Base-by-base conservation (phyloP, 345 rosid species). In the Cochlearia excelsa region DNA sequence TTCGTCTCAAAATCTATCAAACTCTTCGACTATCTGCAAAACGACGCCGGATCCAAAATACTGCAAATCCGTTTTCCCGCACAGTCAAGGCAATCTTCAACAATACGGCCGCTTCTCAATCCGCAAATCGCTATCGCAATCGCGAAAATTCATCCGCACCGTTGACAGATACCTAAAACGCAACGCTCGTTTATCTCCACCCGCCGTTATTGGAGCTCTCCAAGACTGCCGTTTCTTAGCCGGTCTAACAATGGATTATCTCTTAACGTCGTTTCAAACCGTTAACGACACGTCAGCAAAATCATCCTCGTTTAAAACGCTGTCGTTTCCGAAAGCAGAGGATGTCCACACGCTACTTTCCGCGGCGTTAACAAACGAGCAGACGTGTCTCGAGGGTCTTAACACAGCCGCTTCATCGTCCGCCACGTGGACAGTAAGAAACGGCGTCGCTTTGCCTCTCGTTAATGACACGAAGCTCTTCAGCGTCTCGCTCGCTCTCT, bases 401-500 rank as follows among this genome's bases (percentile, higher is more conserved):
- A 74, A 76, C 46, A 59, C 66, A 8, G 69, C 85, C 0, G 74
- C 87, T 45, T 46, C 67, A 1, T 54, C 65, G 4, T 56, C 74
- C 54, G 75, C 80, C 31, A 72, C 81, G 45, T 78, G 81, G 89
- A 74, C 81, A 3, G 66, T 81, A 0, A 66, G 51, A 59, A 72
- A 77, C 44, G 88, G 81, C 6, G 50, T 91, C 1, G 67, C 82
- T 0, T 54, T 40, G 30, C 83, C 90, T 59, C 63, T 88, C 7
- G 77, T 76, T 0, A 83, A 80, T 11, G 95, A 91, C 68, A 80
- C 95, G n/a, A 88, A 91, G 57, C 87, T 91, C 10, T 81, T 73
- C 44, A 79, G 90, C 37, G 85, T 84, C 40, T 86, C 93, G 7
- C 75, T 91, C 1, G 92, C 98, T 30, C 70, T 91, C 31, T 79